Evolutionary conservation across 306 rosid genomes (phyloP), one percentile per base, ranked within the genome.

Genomic region (Prunus persica): DNA sequence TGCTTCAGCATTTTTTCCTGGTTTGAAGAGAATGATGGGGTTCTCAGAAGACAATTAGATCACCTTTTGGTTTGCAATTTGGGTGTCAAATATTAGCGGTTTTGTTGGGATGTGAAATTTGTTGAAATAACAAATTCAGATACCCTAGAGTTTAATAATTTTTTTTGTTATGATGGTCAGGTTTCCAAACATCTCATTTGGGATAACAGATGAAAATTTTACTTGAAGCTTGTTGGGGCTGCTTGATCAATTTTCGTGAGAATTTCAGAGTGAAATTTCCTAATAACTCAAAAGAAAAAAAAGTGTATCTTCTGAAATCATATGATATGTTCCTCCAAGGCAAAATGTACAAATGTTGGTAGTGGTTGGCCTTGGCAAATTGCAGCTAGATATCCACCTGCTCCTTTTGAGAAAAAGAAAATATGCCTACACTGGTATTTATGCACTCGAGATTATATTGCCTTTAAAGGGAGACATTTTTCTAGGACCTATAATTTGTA

Each of bases 1-100:
- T 74, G 54, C 57, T 34, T 71, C 88, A 2, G 49, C 56, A 8
- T 64, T 78, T 30, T 73, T 89, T 73, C 84, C 89, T 2, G 82
- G 81, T 38, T 73, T 93, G 72, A 72, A 72, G 71, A 81, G 79
- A 68, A 74, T 90, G 0, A 89, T 88, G 79, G 97, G 92, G n/a
- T 89, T 89, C 71, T 78, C 80, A 1, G 20, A 74, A 24, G 63
- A 57, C 80, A 27, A 58, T 43, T 79, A 54, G 71, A 55, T 56
- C 20, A 3, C 20, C 20, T 20, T 32, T 5, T 30, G 18, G 34
- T 25, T 14, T 24, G 20, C 32, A 0, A 15, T 69, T 25, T 2
- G 25, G 43, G 43, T 38, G 43, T 38, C 43, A 38, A 38, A 7
- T 38, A 38, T 38, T 38, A 38, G 43, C 15, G 5, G 30, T 24